Evolutionary conservation across 495 filamentous ascomycete species (phyloP).

Genomic region (Aspergillus nanangensis): DNA sequence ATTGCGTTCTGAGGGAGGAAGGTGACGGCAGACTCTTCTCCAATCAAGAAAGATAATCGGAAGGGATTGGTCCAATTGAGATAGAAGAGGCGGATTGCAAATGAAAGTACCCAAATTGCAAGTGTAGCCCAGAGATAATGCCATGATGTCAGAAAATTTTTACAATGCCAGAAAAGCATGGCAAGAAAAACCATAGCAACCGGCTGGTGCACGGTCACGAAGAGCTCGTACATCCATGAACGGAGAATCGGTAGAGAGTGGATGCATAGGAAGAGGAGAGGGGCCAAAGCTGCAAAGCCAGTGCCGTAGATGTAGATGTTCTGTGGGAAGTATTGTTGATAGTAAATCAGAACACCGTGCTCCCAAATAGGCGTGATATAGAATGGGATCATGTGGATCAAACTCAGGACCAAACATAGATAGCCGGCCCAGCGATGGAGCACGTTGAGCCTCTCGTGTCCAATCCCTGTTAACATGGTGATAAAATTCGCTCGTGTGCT

Average conservation of each 20-base stretch:
- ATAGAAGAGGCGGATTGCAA: slow-evolving; percentile 62
- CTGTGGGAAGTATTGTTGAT: slow-evolving; percentile 58
- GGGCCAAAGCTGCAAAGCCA: slow-evolving; percentile 80
- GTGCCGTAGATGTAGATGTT: slow-evolving; percentile 74
- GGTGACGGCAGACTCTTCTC: slow-evolving; percentile 83
- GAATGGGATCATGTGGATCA: slow-evolving; percentile 85
- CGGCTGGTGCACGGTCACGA: slow-evolving; percentile 76
- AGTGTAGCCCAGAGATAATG: slow-evolving; percentile 80
- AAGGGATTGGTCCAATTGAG: slow-evolving; percentile 86
- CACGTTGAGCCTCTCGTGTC: slow-evolving; percentile 87
- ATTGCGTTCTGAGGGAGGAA: slow-evolving; percentile 87
- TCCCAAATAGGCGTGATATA: slow-evolving; percentile 86
- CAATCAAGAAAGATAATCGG: slow-evolving; percentile 71
- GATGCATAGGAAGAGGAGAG: slow-evolving; percentile 74
- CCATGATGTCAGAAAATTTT: slow-evolving; percentile 91
- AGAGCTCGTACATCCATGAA: slow-evolving; percentile 71
- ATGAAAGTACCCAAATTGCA: slow-evolving; percentile 70
- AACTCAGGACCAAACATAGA: slow-evolving; percentile 73
- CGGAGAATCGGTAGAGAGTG: slow-evolving; percentile 72
- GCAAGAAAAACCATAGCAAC: slow-evolving; percentile 75
- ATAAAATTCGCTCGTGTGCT: slow-evolving; percentile 91
- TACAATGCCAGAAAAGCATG: slow-evolving; percentile 93
- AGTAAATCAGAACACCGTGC: slow-evolving; percentile 61
- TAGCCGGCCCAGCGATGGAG: slow-evolving; percentile 93
- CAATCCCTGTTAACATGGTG: slow-evolving; percentile 80